Conservation (phyloP, 306 rosid genomes). For the Pyrus communis region DNA sequence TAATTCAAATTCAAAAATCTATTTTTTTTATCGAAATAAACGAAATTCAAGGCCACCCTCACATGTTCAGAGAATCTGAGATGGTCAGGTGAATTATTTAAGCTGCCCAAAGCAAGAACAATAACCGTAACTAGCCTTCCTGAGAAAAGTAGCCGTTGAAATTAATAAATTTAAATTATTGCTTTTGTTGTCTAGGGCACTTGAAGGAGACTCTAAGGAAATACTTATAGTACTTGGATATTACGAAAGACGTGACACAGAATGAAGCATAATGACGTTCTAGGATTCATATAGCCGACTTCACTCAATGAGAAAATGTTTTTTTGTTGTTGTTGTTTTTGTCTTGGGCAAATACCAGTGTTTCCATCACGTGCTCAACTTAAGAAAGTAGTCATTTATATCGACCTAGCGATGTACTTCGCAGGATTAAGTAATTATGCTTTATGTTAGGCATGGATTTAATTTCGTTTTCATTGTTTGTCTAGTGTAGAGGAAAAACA, state of each 20-base stretch:
- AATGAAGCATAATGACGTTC: too few species aligned
- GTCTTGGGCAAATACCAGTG: slow-evolving; percentile 17
- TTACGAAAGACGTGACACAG: too few species aligned
- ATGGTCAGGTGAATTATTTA: background rate
- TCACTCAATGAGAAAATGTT: too few species aligned
- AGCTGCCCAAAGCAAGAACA: background rate
- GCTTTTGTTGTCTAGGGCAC: background rate
- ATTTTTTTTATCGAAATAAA: background rate
- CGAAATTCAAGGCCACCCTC: slow-evolving; percentile 36
- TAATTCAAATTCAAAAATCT: background rate
- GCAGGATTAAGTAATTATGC: background rate
- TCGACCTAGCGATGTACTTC: background rate
- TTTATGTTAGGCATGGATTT: background rate
- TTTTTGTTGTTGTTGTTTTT: background rate
- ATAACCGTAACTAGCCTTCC: background rate
- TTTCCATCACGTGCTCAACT: slow-evolving; percentile 35
- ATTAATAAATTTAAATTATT: background rate
- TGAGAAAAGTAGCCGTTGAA: slow-evolving; percentile 1
- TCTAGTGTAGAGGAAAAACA: background rate
- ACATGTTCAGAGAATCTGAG: slow-evolving; percentile 23
- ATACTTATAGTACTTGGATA: too few species aligned
- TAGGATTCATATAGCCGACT: too few species aligned
- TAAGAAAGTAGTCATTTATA: slow-evolving; percentile 37
- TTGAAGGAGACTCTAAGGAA: too few species aligned
- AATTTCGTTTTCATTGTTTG: background rate